phyloP scores from a whole-genome alignment of 768 basidiomycete species.

The Amanita subjunquillea region DNA sequence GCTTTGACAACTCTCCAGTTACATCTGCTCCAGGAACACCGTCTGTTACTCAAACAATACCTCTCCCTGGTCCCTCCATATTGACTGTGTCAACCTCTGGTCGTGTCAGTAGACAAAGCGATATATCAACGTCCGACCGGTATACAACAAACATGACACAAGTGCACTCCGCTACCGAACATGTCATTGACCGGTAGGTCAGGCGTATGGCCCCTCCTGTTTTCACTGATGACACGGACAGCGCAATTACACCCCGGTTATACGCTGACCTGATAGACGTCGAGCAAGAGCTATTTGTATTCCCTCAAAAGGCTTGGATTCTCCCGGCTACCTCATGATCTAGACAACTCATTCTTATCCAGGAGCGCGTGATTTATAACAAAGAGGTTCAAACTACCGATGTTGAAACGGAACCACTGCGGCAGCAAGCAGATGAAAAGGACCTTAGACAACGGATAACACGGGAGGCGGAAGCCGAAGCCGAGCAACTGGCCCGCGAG shows the following conservation, averaged over 20 bases:
- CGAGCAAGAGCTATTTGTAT: conserved; percentile 83
- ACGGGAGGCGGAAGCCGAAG: conserved; percentile 39
- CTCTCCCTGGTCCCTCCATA: conserved; percentile 24
- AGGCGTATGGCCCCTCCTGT: conserved; percentile 3
- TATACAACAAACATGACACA: conserved; percentile 31
- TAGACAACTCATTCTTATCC: conserved; percentile 5
- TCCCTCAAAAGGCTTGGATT: conserved; percentile 67
- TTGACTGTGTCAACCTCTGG: conserved; percentile 40
- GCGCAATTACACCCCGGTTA: conserved; percentile 52
- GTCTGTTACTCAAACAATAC: conserved; percentile 26
- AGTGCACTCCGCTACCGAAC: conserved; percentile 46
- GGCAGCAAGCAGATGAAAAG: conserved; percentile 56
- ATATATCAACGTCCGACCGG: conserved; percentile 39
- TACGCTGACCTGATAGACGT: conserved; percentile 79
- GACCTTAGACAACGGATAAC: conserved; percentile 25
- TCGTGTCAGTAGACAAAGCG: conserved; percentile 62
- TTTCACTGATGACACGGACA: conserved; percentile 15
- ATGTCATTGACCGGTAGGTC: conserved; percentile 59
- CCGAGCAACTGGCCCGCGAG: conserved; percentile 48
- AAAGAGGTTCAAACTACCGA: conserved; percentile 77
- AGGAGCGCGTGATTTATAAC: conserved; percentile 78
- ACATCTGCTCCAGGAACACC: conserved; percentile 71
- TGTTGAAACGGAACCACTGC: conserved; percentile 60
- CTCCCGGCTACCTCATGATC: neutral
- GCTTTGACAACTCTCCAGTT: conserved; percentile 56